Percentiles rank a stretch among this genome's conserved stretches.
These are phyloP conservation scores for Entomortierella chlamydospora DNA, from an alignment of 192 early-diverging fungal genomes.

Conservation along the genomic window DNA sequence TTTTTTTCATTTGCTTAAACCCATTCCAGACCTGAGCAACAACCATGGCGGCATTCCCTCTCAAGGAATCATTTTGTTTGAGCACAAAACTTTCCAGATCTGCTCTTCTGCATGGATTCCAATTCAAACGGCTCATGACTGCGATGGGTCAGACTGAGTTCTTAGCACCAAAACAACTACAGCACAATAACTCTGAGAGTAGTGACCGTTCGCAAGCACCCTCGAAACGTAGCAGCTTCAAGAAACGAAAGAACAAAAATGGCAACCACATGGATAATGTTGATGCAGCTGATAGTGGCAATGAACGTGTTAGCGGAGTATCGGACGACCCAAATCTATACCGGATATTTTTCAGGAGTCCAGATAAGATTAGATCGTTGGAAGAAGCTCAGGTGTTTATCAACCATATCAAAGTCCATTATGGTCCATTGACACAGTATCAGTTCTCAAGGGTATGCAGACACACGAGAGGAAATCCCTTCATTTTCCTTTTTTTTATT, in stretches of 20 bases:
- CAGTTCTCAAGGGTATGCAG: slow-evolving; percentile 39
- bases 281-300: no score
- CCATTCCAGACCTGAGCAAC: no score
- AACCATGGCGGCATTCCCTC: no score
- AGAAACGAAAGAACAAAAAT: not conserved
- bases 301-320: not conserved
- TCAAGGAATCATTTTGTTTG: not conserved
- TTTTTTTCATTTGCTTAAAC: no score
- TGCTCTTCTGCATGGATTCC: not conserved
- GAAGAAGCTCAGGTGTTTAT: slow-evolving; percentile 53
- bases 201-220: not conserved
- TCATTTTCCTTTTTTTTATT: not conserved
- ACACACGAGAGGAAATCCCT: not conserved
- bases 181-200: not conserved
- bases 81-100: not conserved
- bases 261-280: not conserved
- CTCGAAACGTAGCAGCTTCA: not conserved
- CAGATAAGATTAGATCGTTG: slow-evolving; percentile 43
- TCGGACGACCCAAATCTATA: slow-evolving; percentile 27
- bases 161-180: not conserved
- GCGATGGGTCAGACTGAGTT: not conserved
- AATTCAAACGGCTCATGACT: slow-evolving; percentile 2
- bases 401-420: slow-evolving; percentile 36
- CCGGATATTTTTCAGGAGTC: slow-evolving; percentile 43
- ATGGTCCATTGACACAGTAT: slow-evolving; percentile 47